Base-by-base conservation (phyloP, 2,329 filamentous ascomycete species). In the Ophiostoma montium region DNA sequence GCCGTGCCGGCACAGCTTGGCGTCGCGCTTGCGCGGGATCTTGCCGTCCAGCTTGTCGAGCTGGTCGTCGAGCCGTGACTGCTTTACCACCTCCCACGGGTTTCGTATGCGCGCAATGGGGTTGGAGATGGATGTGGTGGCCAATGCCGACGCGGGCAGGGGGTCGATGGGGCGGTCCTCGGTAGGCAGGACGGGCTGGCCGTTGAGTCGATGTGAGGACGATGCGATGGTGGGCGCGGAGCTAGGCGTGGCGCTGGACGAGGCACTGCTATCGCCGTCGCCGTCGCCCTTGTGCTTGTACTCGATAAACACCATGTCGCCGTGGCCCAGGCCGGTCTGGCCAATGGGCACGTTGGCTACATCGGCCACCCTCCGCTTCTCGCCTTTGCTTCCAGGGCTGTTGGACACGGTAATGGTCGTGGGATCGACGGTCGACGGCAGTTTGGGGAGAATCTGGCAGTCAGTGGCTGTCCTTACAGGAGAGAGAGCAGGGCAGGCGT, bases 1-100 rank as follows among this genome's bases (percentile, higher is more conserved):
- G 1, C 90, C 90, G 63, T 98, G 92, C 54, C 86, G 82, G 69
- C 92, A 98, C 88, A 98, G 92, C 62, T 85, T 86, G 51, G 68
- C 63, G 62, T 94, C 86, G 51, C 75, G 75, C 53, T 76, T 76
- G 54, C 89, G 74, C 18, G 78, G 70, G 47, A 95, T 95, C 69
- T 95, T 98, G 56, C 92, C 92, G 71, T 92, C 83, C 56, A 82
- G 75, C 66, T 79, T 86, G 65, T 98, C 92, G 61, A 98, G 69
- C 50, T 76, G 71, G 61, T 98, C 82, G 62, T 98, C 94, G 10
- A 98, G 72, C 2, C 81, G 72, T 2, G 89, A 94, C 67, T 98
- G 92, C 60, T 80, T 80, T 15, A 96, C 84, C 9, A 84, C 78
- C 61, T 98, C 92, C 92, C 92, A 96, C 1, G 88, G 86, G 55